phyloP scores from a whole-genome alignment of 495 filamentous ascomycete species.

The Amniculicola lignicola region DNA sequence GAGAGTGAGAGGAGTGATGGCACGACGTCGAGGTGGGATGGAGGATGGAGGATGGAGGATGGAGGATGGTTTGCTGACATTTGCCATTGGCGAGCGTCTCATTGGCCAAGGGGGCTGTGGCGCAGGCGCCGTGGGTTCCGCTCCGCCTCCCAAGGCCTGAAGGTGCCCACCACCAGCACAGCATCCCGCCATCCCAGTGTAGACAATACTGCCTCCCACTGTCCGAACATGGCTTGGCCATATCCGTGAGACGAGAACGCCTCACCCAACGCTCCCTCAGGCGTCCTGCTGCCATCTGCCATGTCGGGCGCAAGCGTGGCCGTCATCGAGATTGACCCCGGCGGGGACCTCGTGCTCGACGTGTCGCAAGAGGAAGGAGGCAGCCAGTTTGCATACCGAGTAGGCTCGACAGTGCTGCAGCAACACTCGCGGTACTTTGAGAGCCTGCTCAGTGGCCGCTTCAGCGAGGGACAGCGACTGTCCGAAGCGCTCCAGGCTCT shows the following conservation, averaged over 20 bases:
- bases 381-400: conserved; percentile 39
- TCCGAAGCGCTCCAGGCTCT: conserved; percentile 45
- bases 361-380: conserved; percentile 37
- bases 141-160: too few relatives aligned
- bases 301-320: conserved; percentile 3
- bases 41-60: too few relatives aligned
- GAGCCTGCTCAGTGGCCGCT: conserved; percentile 50
- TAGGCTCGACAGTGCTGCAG: conserved; percentile 42
- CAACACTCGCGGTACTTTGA: conserved; percentile 58
- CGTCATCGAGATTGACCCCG: conserved; percentile 43
- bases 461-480: conserved; percentile 52
- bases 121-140: too few relatives aligned
- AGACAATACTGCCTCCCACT: background rate
- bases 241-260: background rate
- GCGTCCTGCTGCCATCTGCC: background rate
- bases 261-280: background rate
- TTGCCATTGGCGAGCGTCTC: too few relatives aligned
- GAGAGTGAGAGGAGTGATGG: too few relatives aligned
- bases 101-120: too few relatives aligned
- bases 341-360: conserved; percentile 57
- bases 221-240: background rate
- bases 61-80: too few relatives aligned
- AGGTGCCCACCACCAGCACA: too few relatives aligned
- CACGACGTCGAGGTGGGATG: too few relatives aligned
- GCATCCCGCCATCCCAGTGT: too few relatives aligned